A percentile compares a stretch with the other conserved stretches of the same genome.
These are phyloP conservation scores for Sonneratia caseolaris DNA, from an alignment of 345 rosid species.

Conservation along the genomic window DNA sequence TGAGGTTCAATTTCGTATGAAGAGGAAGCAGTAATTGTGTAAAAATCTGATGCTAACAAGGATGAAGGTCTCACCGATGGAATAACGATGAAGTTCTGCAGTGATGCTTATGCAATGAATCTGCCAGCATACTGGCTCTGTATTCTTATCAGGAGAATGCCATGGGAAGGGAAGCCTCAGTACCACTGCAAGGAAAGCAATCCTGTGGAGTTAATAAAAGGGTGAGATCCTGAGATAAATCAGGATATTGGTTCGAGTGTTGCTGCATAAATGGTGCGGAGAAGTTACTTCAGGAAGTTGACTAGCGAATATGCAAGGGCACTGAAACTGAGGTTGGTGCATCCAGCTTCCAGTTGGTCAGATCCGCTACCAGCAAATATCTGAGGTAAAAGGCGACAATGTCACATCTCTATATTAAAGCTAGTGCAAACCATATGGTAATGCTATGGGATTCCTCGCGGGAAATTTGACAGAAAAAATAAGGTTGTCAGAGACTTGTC, in stretches of 20 bases:
- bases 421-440: no score
- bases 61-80: background rate
- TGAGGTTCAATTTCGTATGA: no score
- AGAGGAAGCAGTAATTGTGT: no score
- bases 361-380: conserved; percentile 74
- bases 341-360: conserved; percentile 57
- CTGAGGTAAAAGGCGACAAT: conserved; percentile 23
- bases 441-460: no score
- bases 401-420: no score
- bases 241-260: background rate
- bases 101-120: background rate
- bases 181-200: conserved; percentile 64
- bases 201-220: conserved; percentile 33
- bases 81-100: background rate
- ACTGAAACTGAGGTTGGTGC: no score
- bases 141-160: conserved; percentile 44
- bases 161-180: conserved; percentile 79
- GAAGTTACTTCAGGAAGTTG: conserved; percentile 48
- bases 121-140: background rate
- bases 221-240: background rate
- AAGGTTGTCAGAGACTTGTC: no score
- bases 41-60: background rate
- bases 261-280: background rate
- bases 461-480: no score
- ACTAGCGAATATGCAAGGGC: conserved; percentile 81